A percentile compares a stretch with the other conserved stretches of the same genome.
Conservation (phyloP, 164 flowering plant species). For the Warburgia ugandensis region DNA sequence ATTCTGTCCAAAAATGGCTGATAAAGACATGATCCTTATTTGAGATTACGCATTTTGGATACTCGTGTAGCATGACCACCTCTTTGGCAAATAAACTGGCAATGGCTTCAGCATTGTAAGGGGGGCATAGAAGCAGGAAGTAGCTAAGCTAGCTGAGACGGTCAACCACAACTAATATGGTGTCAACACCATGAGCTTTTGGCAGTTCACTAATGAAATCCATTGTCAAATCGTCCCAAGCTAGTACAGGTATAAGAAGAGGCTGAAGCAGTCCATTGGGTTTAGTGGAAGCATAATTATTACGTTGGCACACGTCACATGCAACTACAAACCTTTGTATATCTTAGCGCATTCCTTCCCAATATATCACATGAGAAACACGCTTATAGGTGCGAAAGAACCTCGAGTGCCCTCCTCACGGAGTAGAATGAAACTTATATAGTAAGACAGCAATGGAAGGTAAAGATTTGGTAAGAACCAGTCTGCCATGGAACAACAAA, state of each 20-base stretch:
- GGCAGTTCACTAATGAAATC: too few species aligned
- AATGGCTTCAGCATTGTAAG: background rate
- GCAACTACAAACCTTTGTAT: background rate
- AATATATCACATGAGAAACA: background rate
- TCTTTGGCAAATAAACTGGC: background rate
- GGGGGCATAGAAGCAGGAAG: background rate
- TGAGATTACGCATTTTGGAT: background rate
- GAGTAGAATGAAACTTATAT: background rate
- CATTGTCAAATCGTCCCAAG: too few species aligned
- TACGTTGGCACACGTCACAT: too few species aligned
- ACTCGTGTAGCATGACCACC: background rate
- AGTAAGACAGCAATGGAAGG: background rate
- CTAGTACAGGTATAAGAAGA: too few species aligned
- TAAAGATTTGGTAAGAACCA: background rate
- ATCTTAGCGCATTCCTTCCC: background rate
- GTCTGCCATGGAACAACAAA: background rate
- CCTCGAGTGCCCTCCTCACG: too few species aligned
- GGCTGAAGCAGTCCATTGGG: too few species aligned
- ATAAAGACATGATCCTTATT: too few species aligned
- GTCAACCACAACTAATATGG: too few species aligned
- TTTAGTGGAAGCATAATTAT: too few species aligned
- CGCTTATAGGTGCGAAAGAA: background rate
- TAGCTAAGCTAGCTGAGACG: background rate
- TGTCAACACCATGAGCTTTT: too few species aligned
- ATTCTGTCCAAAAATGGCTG: background rate